Conservation (phyloP, 495 filamentous ascomycete species). For the Tetracladium marchalianum region DNA sequence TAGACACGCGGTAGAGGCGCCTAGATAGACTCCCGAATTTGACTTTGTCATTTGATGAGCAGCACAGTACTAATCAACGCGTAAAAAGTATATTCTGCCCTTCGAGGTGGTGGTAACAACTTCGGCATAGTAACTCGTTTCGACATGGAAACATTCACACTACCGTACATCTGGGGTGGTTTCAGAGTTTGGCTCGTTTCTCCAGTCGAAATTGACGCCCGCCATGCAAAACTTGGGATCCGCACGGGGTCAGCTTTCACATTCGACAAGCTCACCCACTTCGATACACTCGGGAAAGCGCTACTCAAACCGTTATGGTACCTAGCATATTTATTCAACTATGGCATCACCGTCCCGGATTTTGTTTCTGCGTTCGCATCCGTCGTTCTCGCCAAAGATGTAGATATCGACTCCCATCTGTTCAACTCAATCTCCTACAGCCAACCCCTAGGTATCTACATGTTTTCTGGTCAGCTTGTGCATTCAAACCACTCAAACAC, state of each 20-base stretch:
- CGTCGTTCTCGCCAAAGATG: too few species aligned
- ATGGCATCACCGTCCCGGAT: not conserved
- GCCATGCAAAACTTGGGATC: constrained; percentile 34
- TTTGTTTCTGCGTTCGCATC: too few species aligned
- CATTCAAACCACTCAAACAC: too few species aligned
- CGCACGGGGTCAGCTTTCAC: constrained; percentile 20
- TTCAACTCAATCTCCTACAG: too few species aligned
- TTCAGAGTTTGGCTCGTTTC: constrained; percentile 4
- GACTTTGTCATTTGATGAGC: too few species aligned
- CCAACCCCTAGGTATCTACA: too few species aligned
- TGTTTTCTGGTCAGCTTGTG: too few species aligned
- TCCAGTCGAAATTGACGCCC: constrained; percentile 21
- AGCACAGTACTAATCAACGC: too few species aligned
- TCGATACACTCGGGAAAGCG: constrained; percentile 1
- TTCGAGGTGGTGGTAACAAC: constrained; percentile 35
- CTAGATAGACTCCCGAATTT: too few species aligned
- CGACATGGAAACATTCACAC: constrained; percentile 31
- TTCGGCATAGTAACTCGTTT: constrained; percentile 47
- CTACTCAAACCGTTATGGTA: constrained; percentile 20
- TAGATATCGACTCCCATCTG: too few species aligned
- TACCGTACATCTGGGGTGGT: constrained; percentile 33
- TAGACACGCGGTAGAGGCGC: too few species aligned
- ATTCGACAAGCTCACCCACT: constrained; percentile 29
- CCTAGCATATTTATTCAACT: not conserved
- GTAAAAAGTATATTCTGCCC: constrained; percentile 33